Percentiles rank a stretch among this genome's conserved stretches.
Conservation (phyloP, 495 filamentous ascomycete genomes). For the Tuber umbilicatum region DNA sequence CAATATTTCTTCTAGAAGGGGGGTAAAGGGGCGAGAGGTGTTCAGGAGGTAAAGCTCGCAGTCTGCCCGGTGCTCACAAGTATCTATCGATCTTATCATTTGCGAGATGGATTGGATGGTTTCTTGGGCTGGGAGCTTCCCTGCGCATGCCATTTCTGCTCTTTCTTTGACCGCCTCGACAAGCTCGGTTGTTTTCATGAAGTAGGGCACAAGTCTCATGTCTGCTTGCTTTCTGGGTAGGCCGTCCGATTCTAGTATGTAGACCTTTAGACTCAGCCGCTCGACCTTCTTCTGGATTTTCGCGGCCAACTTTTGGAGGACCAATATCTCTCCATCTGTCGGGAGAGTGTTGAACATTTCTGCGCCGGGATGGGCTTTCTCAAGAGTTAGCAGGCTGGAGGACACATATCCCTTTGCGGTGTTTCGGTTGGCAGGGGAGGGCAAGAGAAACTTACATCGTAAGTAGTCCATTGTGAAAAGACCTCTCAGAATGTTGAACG, state of each 20-base stretch:
- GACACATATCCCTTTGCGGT: not conserved
- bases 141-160: not conserved
- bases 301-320: not conserved
- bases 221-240: not conserved
- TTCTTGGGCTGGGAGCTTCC: not conserved
- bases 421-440: not conserved
- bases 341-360: not conserved
- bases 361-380: not conserved
- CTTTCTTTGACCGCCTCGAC: not conserved
- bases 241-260: not conserved
- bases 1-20: not conserved
- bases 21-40: not conserved
- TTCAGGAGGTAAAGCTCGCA: not conserved
- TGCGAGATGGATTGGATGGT: not conserved
- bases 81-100: not conserved
- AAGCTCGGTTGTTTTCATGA: not conserved
- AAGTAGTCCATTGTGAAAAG: not conserved
- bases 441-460: not conserved
- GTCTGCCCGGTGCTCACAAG: not conserved
- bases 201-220: not conserved
- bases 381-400: not conserved
- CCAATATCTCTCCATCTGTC: not conserved
- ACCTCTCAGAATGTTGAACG: not conserved
- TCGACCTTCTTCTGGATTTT: not conserved
- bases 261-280: not conserved